Evolutionary conservation across 805 yeast species (phyloP), one percentile per base, ranked within the genome.

Genomic region (Myxozyma monticola): DNA sequence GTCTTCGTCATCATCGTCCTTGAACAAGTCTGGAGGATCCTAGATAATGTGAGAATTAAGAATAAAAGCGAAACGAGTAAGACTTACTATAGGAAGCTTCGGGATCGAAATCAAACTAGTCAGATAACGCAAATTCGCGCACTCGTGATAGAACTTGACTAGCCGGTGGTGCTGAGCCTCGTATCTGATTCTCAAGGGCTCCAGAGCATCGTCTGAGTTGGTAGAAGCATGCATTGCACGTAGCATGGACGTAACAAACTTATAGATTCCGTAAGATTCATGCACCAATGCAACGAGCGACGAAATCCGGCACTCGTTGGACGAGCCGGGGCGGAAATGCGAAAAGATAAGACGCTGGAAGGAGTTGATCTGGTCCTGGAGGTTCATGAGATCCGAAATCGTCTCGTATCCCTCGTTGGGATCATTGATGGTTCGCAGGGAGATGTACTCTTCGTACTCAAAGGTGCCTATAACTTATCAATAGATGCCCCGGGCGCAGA

Each of bases 381-480:
- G 72, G 38, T 81, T 80, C 87, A 88, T 83, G 61, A 91, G 73
- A 65, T 88, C 96, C 57, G 88, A 66, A 54, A 91, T 81, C 0
- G 95, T 83, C 64, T 91, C 96, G 33, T 60, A 59, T 5, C 98
- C 98, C 70, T 89, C 96, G 65, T 91, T 89, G 4, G 97, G 97
- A 67, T 91, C 96, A 62, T 88, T 83, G 33, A 88, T 95, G 2
- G 89, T 81, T 50, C 87, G 79, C 59, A 91, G 75, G 3, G 96
- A 87, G 37, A 90, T 81, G 65, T 91, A 93, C 66, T 91, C 99
- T 67, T 89, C 96, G 65, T 91, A 93, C 66, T 91, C 99, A 68
- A 91, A 91, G 31, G 88, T 88, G 9, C 61, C 60, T 56, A 18
- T 8, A 28, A 26, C 4, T 9, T 17, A 15, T 37, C 18, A 31